A percentile compares a stretch with the other conserved stretches of the same genome.
phyloP scores from a whole-genome alignment of 129 eudicot genomes.

The Kitagawia praeruptora region DNA sequence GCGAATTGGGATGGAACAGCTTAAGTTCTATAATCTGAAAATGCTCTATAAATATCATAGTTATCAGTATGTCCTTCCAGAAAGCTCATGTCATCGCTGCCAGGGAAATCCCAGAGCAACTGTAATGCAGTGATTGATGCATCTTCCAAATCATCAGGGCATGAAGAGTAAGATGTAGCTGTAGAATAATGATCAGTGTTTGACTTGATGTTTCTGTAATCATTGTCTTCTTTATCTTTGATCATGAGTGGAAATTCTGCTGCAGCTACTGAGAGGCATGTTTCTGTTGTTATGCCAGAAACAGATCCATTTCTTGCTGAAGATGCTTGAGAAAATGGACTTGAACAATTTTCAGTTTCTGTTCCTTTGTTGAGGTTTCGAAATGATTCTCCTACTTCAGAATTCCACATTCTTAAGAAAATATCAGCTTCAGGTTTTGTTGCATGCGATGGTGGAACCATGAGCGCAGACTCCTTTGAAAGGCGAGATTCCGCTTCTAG shows the following conservation, averaged over 20 bases:
- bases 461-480: conserved; percentile 48
- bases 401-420: conserved; percentile 81
- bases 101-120: conserved; percentile 63
- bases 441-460: conserved; percentile 10
- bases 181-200: conserved; percentile 14
- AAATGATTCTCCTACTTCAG: conserved; percentile 81
- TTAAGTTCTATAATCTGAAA: neutral
- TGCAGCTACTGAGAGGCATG: conserved; percentile 16
- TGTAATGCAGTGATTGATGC: conserved; percentile 56
- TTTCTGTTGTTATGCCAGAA: conserved; percentile 44
- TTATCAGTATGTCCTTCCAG: conserved; percentile 41
- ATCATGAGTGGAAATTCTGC: conserved; percentile 13
- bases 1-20: neutral
- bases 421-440: conserved; percentile 49
- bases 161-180: conserved; percentile 25
- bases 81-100: conserved; percentile 80
- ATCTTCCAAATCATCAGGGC: conserved; percentile 64
- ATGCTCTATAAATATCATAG: conserved; percentile 15
- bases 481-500: conserved; percentile 91
- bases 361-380: conserved; percentile 30
- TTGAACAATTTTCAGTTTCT: conserved; percentile 22
- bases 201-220: conserved; percentile 11
- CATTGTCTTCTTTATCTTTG: conserved; percentile 17
- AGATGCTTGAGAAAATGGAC: conserved; percentile 61
- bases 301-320: conserved; percentile 31